Percentiles rank a stretch among this genome's conserved stretches.
Conservation (phyloP, 352 stramenopile species). For the Phytopythium cucurbitacearum region DNA sequence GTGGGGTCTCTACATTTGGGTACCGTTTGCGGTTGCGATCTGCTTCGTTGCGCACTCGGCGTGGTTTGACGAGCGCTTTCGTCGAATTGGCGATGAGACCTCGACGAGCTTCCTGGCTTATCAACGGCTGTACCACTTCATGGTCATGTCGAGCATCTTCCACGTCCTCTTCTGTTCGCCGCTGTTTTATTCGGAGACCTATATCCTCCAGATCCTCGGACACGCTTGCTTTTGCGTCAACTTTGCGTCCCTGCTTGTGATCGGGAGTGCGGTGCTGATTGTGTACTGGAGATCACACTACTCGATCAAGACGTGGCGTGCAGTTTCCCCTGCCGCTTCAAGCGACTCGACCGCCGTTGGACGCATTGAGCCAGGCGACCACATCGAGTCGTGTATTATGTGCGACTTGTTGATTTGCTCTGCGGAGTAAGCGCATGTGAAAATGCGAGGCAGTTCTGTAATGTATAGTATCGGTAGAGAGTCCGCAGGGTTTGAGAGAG, state of each 20-base stretch:
- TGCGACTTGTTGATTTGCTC: too few relatives aligned
- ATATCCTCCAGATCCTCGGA: conserved; percentile 1
- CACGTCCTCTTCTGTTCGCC: conserved; percentile 34
- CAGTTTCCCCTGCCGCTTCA: neutral
- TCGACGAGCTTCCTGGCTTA: conserved; percentile 31
- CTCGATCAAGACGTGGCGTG: conserved; percentile 4
- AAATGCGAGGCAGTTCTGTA: too few relatives aligned
- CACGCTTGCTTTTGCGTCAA: conserved; percentile 26
- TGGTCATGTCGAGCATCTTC: conserved; percentile 33
- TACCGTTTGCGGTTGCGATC: conserved; percentile 24
- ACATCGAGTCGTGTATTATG: too few relatives aligned
- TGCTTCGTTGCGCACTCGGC: conserved; percentile 44
- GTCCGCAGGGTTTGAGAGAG: too few relatives aligned
- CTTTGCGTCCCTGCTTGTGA: conserved; percentile 16
- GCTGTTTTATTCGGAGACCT: neutral
- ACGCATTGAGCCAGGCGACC: too few relatives aligned
- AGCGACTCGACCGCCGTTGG: neutral
- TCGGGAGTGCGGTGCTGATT: conserved; percentile 15
- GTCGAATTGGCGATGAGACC: conserved; percentile 24
- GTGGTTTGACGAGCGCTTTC: conserved; percentile 29
- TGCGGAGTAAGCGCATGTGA: too few relatives aligned
- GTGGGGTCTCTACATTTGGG: conserved; percentile 30
- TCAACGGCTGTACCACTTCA: conserved; percentile 35
- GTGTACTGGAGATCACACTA: conserved; percentile 46
- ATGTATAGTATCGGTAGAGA: too few relatives aligned